Conservation (phyloP, 129 eudicot species). For the Mikania micrantha region DNA sequence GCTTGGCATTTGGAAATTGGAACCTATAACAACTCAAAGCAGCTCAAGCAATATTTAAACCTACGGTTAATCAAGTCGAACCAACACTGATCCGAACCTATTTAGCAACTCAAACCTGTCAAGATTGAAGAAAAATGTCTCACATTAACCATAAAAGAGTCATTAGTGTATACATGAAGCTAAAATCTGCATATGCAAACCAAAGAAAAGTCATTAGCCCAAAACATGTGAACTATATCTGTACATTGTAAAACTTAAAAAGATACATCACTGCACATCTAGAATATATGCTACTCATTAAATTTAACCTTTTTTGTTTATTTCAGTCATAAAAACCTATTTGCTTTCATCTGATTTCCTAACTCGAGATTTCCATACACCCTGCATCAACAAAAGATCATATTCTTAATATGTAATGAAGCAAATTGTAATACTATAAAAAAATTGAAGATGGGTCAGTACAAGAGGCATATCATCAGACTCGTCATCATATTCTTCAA, state of each 20-base stretch:
- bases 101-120: background rate
- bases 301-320: constrained; percentile 5
- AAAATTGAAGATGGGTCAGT: constrained; percentile 18
- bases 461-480: constrained; percentile 79
- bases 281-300: constrained; percentile 1
- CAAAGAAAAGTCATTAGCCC: constrained; percentile 17
- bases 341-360: constrained; percentile 41
- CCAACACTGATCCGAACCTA: background rate
- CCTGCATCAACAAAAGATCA: constrained; percentile 37
- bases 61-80: background rate
- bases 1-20: background rate
- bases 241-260: constrained; percentile 32
- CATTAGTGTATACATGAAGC: constrained; percentile 24
- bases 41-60: background rate
- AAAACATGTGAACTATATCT: constrained; percentile 34
- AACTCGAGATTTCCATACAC: constrained; percentile 53
- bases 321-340: constrained; percentile 22
- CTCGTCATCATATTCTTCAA: constrained; percentile 32
- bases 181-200: constrained; percentile 23
- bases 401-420: background rate
- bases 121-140: constrained; percentile 1
- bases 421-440: background rate
- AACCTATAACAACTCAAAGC: background rate
- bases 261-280: constrained; percentile 22
- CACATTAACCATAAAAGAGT: constrained; percentile 10